These are phyloP conservation scores for Pterocarpus macrocarpus DNA, from an alignment of 306 rosid species.

Conservation along the genomic window DNA sequence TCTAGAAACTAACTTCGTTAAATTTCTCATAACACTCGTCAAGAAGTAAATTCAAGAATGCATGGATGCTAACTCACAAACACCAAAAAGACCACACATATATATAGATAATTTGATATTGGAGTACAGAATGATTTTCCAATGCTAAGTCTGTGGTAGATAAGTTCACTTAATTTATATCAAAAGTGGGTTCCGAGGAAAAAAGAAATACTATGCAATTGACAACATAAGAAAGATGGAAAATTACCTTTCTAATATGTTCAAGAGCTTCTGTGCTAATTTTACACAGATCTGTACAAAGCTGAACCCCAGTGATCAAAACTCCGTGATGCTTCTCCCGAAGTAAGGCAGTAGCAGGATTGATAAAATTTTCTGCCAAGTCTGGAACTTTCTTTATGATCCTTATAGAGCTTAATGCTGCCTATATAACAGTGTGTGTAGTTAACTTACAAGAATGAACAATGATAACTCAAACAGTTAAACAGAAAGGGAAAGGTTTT, in stretches of 20 bases:
- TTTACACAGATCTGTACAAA: constrained; percentile 95
- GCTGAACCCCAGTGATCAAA: constrained; percentile 95
- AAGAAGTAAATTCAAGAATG: constrained; percentile 19
- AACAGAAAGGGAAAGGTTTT: constrained; percentile 14
- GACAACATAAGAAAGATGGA: constrained; percentile 33
- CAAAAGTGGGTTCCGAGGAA: constrained; percentile 30
- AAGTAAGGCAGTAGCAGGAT: constrained; percentile 88
- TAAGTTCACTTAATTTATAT: constrained; percentile 40
- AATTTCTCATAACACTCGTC: constrained; percentile 3
- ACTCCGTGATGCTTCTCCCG: constrained; percentile 99
- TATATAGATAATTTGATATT: constrained; percentile 8
- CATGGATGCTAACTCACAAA: constrained; percentile 1
- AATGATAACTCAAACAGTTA: constrained; percentile 39
- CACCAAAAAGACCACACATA: constrained; percentile 15
- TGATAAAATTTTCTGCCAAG: constrained; percentile 92
- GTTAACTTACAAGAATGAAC: constrained; percentile 53
- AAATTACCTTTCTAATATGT: constrained; percentile 82
- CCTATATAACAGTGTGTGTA: constrained; percentile 63
- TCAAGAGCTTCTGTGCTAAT: constrained; percentile 89
- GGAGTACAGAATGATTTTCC: constrained; percentile 15
- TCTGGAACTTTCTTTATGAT: constrained; percentile 98
- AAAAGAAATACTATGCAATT: not conserved
- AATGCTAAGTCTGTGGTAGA: constrained; percentile 29
- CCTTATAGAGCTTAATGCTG: constrained; percentile 95
- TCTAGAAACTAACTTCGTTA: constrained; percentile 32